phyloP scores from a whole-genome alignment of 345 rosid genomes.

The Camelina sativa region DNA sequence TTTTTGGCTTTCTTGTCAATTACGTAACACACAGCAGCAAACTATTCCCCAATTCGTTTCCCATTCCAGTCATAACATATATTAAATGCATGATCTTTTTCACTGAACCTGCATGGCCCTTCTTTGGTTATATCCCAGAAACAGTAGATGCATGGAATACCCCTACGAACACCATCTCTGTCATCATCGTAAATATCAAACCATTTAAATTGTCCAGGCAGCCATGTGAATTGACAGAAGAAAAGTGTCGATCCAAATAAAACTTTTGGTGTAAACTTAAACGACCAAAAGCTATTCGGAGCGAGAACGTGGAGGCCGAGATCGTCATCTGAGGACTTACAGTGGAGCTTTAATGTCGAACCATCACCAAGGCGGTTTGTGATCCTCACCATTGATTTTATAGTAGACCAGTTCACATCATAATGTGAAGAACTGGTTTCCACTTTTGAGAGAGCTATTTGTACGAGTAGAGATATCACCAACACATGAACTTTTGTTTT shows the following conservation, averaged over 20 bases:
- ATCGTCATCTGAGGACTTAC: conserved; percentile 33
- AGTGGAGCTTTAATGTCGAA: conserved; percentile 26
- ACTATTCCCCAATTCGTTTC: background rate
- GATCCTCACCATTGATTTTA: conserved; percentile 25
- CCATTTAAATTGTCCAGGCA: background rate
- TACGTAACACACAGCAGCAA: background rate
- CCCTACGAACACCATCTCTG: conserved; percentile 24
- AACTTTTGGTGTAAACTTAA: conserved; percentile 27
- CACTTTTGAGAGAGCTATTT: conserved; percentile 18
- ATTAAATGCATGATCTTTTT: background rate
- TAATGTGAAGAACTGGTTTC: background rate
- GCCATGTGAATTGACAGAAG: conserved; percentile 38
- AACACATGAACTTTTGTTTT: conserved; percentile 27
- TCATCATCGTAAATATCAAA: conserved; percentile 39
- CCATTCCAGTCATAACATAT: conserved; percentile 40
- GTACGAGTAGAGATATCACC: conserved; percentile 27
- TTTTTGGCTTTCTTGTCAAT: background rate
- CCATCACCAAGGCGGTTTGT: conserved; percentile 41
- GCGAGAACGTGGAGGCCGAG: conserved; percentile 25
- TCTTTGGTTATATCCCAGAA: conserved; percentile 34
- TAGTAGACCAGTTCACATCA: background rate
- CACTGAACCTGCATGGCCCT: conserved; percentile 34
- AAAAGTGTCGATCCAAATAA: conserved; percentile 23
- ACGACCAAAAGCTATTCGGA: conserved; percentile 12
- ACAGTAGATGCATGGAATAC: conserved; percentile 33